Evolutionary conservation across 192 early-diverging fungal species (phyloP).

Genomic region (Mortierella antarctica): DNA sequence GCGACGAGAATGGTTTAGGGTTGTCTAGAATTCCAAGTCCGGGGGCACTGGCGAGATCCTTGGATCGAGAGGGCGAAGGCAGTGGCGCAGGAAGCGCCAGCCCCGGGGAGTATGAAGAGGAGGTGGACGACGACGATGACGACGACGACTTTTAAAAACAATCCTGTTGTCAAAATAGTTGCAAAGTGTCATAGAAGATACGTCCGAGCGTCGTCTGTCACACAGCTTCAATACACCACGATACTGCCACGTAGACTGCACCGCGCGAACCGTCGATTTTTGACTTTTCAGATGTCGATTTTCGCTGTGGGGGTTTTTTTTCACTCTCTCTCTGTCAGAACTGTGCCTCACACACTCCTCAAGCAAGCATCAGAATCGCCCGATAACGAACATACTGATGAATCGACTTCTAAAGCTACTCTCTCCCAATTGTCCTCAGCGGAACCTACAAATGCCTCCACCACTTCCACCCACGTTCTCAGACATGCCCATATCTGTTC

Average conservation of each 20-base stretch:
- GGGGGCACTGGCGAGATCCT: slow-evolving; percentile 12
- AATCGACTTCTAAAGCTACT: too few relatives aligned
- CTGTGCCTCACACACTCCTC: too few relatives aligned
- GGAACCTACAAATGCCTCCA: too few relatives aligned
- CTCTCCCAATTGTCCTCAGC: too few relatives aligned
- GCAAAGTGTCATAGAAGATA: neutral
- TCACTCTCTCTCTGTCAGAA: too few relatives aligned
- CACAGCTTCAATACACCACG: neutral
- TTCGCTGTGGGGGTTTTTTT: slow-evolving; percentile 1
- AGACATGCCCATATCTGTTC: too few relatives aligned
- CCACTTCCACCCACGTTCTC: too few relatives aligned
- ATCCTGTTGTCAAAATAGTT: neutral
- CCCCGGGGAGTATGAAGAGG: slow-evolving; percentile 21
- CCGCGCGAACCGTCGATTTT: too few relatives aligned
- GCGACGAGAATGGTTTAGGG: neutral
- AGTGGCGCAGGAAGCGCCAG: slow-evolving; percentile 34
- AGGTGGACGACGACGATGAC: slow-evolving; percentile 5
- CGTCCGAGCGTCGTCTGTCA: neutral
- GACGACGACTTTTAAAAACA: slow-evolving; percentile 11
- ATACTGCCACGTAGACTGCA: too few relatives aligned
- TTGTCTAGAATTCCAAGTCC: slow-evolving; percentile 17
- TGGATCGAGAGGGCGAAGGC: slow-evolving; percentile 23
- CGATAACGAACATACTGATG: too few relatives aligned
- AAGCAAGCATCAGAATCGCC: too few relatives aligned
- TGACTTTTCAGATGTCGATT: neutral